A percentile compares a stretch with the other conserved stretches of the same genome.
Conservation (phyloP, 2,329 filamentous ascomycete genomes). For the Delphinella strobiligena region DNA sequence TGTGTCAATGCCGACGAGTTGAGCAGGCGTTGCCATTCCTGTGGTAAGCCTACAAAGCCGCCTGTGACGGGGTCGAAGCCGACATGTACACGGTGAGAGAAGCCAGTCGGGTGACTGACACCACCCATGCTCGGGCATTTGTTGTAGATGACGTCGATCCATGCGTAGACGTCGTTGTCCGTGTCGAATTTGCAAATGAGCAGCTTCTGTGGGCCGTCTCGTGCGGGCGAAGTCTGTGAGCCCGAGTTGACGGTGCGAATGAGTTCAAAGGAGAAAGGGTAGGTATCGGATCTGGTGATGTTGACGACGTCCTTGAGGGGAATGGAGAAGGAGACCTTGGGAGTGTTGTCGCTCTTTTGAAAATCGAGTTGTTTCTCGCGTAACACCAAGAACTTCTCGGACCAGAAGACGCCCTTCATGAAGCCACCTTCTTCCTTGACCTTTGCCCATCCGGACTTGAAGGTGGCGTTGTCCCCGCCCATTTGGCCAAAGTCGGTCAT, state of each 20-base stretch:
- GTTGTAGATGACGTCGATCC: constrained; percentile 97
- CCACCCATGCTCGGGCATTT: constrained; percentile 95
- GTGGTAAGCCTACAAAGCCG: constrained; percentile 84
- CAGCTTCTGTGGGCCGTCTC: constrained; percentile 69
- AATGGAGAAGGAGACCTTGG: constrained; percentile 74
- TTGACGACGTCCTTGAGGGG: constrained; percentile 78
- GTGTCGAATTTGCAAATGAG: constrained; percentile 88
- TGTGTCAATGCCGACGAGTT: constrained; percentile 96
- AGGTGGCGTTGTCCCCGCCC: constrained; percentile 24
- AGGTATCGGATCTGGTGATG: constrained; percentile 81
- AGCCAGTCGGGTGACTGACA: constrained; percentile 97
- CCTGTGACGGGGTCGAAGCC: constrained; percentile 93
- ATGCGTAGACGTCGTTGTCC: constrained; percentile 95
- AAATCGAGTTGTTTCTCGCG: constrained; percentile 91
- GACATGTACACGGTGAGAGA: constrained; percentile 92
- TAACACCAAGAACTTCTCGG: constrained; percentile 81
- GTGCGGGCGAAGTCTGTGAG: constrained; percentile 56
- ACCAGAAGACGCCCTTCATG: constrained; percentile 71
- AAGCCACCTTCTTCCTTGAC: constrained; percentile 86
- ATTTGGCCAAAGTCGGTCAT: constrained; percentile 27
- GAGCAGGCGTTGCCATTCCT: constrained; percentile 93
- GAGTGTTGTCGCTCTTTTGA: constrained; percentile 74
- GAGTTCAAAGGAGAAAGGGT: constrained; percentile 88
- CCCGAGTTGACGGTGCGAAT: constrained; percentile 58
- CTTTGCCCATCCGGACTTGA: constrained; percentile 60